Evolutionary conservation across 2,329 filamentous ascomycete genomes (phyloP), one percentile per base, ranked within the genome.

Genomic region (Didymella segeticola): DNA sequence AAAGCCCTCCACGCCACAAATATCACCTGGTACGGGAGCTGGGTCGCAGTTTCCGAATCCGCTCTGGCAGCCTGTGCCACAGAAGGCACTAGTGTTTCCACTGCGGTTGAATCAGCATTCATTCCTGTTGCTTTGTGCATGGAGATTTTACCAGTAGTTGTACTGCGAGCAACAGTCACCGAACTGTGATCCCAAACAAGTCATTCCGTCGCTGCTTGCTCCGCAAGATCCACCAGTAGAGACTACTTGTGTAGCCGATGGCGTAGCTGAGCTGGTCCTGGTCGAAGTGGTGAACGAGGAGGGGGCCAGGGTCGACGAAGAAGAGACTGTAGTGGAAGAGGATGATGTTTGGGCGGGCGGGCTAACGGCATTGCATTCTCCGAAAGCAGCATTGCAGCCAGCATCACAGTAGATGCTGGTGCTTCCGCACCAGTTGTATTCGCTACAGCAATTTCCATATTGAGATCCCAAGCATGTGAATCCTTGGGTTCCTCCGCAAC

Each of bases 1-100:
- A 45, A 59, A 59, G 42, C 56, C 56, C 20, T 59, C 56, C 17
- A 59, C 46, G 26, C 48, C 48, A 34, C 56, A 59, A 10, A 19
- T 57, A 10, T 33, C 47, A 29, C 37, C 46, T 20, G 53, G 56
- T 23, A 33, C 17, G 11, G 53, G 48, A 29, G 39, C 23, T 30
- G 19, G 23, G 22, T 50, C 41, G 47, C 57, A 60, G 9, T 55
- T 43, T 33, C 57, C 57, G 10, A 52, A 60, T 12, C 23, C 51
- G 27, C n/a, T 29, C 47, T 60, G 55, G 27, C 69, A 74, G 7
- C 64, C 65, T 10, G 57, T 58, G 22, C 60, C 60, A 43, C 69
- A 72, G 48, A 66, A 55, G 30, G 57, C 67, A 41, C 30, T 42
- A 19, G 12, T 38, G 37, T 30, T 27, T 43, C 53, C 53, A 47